phyloP scores from a whole-genome alignment of 768 basidiomycete species.

The Lentinus brumalis region DNA sequence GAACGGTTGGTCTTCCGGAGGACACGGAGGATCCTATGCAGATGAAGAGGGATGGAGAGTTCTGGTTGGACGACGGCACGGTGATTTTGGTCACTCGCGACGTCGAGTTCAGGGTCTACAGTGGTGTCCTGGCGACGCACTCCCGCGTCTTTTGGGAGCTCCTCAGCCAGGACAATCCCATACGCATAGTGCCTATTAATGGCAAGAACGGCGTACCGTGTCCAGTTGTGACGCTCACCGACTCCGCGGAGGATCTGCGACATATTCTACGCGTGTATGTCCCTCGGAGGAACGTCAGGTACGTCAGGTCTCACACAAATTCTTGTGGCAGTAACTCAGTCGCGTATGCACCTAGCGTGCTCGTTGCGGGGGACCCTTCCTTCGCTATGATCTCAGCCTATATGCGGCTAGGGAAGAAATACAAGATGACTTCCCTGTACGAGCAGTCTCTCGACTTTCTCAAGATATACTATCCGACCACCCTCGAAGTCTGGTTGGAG shows the following conservation, averaged over 20 bases:
- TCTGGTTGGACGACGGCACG: slow-evolving; percentile 19
- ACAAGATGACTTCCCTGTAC: slow-evolving; percentile 10
- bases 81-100: slow-evolving; percentile 9
- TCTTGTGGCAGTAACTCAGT: no score
- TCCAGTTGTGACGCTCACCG: background rate
- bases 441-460: slow-evolving; percentile 7
- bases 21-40: no score
- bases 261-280: background rate
- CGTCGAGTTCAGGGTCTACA: slow-evolving; percentile 16
- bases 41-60: background rate
- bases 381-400: slow-evolving; percentile 2
- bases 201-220: background rate
- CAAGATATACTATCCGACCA: slow-evolving; percentile 5
- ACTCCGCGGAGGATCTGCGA: slow-evolving; percentile 1
- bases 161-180: background rate
- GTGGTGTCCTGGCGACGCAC: slow-evolving; percentile 7
- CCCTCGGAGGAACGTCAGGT: background rate
- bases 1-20: no score
- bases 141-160: background rate
- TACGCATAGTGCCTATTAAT: background rate
- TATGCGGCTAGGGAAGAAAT: slow-evolving; percentile 17
- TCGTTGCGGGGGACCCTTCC: background rate
- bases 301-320: background rate
- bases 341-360: no score
- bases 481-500: slow-evolving; percentile 9